phyloP scores from a whole-genome alignment of 179 eudicot genomes.

The Beta macrorhiza region DNA sequence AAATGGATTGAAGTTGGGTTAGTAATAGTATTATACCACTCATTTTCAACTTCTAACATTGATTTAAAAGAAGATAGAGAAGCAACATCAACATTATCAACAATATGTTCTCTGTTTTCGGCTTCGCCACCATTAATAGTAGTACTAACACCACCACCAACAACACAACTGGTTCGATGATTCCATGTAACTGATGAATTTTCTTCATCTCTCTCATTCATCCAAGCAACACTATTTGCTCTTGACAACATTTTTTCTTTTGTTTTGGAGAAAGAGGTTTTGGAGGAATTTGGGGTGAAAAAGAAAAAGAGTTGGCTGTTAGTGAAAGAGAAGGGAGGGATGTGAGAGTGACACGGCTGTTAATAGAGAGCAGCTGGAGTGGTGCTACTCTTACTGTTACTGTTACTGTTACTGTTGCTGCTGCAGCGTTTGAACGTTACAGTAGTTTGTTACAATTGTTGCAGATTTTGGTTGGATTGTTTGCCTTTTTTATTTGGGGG shows the following conservation, averaged over 20 bases:
- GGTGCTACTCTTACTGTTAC: not conserved
- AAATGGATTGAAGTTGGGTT: constrained; percentile 26
- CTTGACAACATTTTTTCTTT: constrained; percentile 26
- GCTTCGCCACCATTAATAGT: not conserved
- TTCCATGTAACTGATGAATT: constrained; percentile 21
- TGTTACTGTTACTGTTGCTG: not conserved
- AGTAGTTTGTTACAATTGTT: constrained; percentile 27
- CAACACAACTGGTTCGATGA: not conserved
- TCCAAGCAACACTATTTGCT: constrained; percentile 29
- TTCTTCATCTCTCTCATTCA: constrained; percentile 16
- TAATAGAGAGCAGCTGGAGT: not conserved
- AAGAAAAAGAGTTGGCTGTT: not conserved
- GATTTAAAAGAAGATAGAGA: constrained; percentile 54
- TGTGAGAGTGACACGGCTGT: constrained; percentile 19
- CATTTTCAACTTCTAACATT: constrained; percentile 54
- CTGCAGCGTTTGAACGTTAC: constrained; percentile 28
- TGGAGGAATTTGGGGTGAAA: not conserved
- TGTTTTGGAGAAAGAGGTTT: not conserved
- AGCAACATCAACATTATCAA: constrained; percentile 22
- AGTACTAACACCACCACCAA: not conserved
- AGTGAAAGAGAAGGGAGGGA: constrained; percentile 13
- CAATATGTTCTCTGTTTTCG: not conserved
- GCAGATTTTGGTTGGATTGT: constrained; percentile 16
- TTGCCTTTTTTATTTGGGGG: not conserved
- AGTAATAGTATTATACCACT: constrained; percentile 46